Conservation (phyloP, 805 yeast species). For the Kodamaea neixiangensis region DNA sequence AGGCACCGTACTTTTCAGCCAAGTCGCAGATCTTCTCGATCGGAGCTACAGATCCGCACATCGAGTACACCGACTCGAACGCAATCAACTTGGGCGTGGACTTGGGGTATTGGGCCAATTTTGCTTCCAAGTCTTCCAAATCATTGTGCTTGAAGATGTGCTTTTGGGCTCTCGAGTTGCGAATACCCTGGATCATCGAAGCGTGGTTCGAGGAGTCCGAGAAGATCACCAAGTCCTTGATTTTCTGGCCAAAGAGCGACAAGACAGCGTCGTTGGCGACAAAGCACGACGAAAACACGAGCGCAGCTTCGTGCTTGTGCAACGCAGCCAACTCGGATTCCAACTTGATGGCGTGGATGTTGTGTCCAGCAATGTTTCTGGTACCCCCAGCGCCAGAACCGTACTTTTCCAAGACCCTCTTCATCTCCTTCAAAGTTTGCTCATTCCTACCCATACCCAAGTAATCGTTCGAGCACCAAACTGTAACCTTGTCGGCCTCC, state of each 20-base stretch:
- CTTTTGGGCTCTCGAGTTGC: conserved; percentile 84
- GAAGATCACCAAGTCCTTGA: conserved; percentile 87
- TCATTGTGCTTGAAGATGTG: conserved; percentile 93
- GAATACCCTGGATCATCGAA: conserved; percentile 95
- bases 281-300: conserved; percentile 93
- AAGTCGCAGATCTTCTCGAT: conserved; percentile 89
- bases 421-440: conserved; percentile 74
- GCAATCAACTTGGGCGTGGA: conserved; percentile 94
- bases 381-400: conserved; percentile 99
- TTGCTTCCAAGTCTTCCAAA: conserved; percentile 75
- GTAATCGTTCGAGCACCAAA: conserved; percentile 99
- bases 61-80: conserved; percentile 94
- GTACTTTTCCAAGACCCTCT: conserved; percentile 75
- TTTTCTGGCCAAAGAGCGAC: conserved; percentile 85
- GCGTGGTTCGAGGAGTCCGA: conserved; percentile 96
- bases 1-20: conserved; percentile 96
- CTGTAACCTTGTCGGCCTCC: conserved; percentile 85
- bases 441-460: conserved; percentile 90
- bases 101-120: conserved; percentile 77
- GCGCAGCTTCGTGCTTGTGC: conserved; percentile 92
- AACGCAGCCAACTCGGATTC: conserved; percentile 87
- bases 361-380: conserved; percentile 98
- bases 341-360: conserved; percentile 80
- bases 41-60: conserved; percentile 98
- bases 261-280: conserved; percentile 97